Base-by-base conservation (phyloP, 2,329 filamentous ascomycete species). In the Incumbomyces lentus region DNA sequence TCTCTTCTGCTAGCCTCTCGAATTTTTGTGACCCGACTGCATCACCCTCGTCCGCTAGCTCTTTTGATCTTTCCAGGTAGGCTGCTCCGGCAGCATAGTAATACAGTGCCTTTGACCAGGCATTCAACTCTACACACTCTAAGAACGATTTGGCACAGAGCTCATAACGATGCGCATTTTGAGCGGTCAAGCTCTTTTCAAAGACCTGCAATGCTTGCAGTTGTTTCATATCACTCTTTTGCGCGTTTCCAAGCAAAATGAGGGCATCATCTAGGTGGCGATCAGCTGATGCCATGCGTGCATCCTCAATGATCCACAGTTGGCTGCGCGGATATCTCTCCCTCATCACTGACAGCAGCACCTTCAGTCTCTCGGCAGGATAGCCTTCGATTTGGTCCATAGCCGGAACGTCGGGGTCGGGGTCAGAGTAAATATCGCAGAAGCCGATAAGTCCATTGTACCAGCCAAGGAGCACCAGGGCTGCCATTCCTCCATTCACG, bases 401-500 rank as follows among this genome's bases (percentile, higher is more conserved):
- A 1, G 71, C 66, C 16, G 77, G 72, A 1, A 69, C 43, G 31
- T 52, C 52, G 13, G 49, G 44, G 33, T 66, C 63, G 7, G 60
- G 55, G 46, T 70, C 74, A 0, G 86, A 82, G 13, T 94, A 71
- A 46, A 98, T 95, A 60, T 98, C 92, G 51, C 87, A 86, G 55
- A 87, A 83, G 1, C 85, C 86, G 13, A 93, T 74, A 29, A 95
- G 76, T 5, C 83, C 84, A 60, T 95, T 94, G 66, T 95, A 94
- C 64, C 88, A 96, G 1, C 79, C 81, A 13, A 96, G 73, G 0
- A 95, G 70, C 19, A 86, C 76, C 34, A 96, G 73, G 0, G 83
- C 86, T 0, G 89, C 82, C 60, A 96, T 82, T 6, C 86, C 90
- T n/a, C 89, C 90, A 59, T 95, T 93, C 58, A 96, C 77, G 62